Conservation (phyloP, 2,329 filamentous ascomycete species). For the Cladophialophora bantiana region DNA sequence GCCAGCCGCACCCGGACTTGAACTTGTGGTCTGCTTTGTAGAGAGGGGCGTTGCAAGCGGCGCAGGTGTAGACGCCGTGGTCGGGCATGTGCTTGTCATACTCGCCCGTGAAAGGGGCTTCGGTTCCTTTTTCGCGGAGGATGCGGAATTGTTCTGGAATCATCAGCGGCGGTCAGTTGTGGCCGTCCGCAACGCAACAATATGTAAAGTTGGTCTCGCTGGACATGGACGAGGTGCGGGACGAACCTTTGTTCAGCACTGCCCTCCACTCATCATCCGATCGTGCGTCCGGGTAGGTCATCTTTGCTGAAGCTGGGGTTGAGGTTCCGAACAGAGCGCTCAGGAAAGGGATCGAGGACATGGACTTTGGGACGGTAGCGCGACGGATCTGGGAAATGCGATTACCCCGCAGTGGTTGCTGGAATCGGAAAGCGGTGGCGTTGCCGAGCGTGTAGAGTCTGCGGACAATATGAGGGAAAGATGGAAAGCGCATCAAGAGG, state of each 20-base stretch:
- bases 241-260: constrained; percentile 73
- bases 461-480: constrained; percentile 56
- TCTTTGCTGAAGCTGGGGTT: constrained; percentile 53
- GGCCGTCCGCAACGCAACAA: neutral
- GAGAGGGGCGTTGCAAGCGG: constrained; percentile 82
- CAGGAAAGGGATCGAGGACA: constrained; percentile 80
- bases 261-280: constrained; percentile 87
- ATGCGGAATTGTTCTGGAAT: constrained; percentile 88
- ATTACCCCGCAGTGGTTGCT: constrained; percentile 28
- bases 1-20: constrained; percentile 95
- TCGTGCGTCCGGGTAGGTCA: constrained; percentile 79
- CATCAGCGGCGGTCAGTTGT: neutral
- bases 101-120: constrained; percentile 77
- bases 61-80: constrained; percentile 83
- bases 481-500: constrained; percentile 56
- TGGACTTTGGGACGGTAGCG: constrained; percentile 62
- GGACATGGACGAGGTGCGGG: neutral
- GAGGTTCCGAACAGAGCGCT: constrained; percentile 75
- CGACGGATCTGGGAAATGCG: constrained; percentile 41
- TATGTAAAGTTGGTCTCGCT: neutral
- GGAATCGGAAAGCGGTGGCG: constrained; percentile 44
- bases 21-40: constrained; percentile 97
- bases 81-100: constrained; percentile 86
- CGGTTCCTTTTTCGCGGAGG: constrained; percentile 90
- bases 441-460: constrained; percentile 57